Percentiles rank a stretch among this genome's conserved stretches.
These are phyloP conservation scores for Aspergillus flavus DNA, from an alignment of 2,329 filamentous ascomycete genomes.

Conservation along the genomic window DNA sequence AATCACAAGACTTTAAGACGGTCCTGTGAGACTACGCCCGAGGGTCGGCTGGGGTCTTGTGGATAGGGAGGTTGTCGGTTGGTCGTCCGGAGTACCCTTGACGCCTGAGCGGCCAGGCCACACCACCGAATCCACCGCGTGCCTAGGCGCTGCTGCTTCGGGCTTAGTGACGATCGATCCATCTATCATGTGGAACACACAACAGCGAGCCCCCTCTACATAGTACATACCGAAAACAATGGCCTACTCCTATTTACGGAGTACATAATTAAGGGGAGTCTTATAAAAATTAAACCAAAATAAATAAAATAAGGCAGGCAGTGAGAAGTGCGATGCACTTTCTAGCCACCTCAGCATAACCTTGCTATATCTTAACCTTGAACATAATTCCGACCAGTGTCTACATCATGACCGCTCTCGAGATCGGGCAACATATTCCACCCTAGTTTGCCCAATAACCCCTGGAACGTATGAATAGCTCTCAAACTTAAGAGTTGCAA, in stretches of 20 bases:
- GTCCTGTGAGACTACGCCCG: constrained; percentile 8
- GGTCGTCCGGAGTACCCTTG: constrained; percentile 13
- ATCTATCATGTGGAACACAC: constrained; percentile 2
- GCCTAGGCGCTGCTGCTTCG: constrained; percentile 3
- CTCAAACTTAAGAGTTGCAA: not conserved
- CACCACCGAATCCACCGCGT: constrained; percentile 1
- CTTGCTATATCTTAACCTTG: not conserved
- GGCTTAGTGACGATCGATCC: constrained; percentile 9
- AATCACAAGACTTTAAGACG: constrained; percentile 17
- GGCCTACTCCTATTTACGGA: not conserved
- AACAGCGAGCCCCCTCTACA: not conserved
- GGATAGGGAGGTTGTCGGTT: constrained; percentile 15
- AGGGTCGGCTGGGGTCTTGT: constrained; percentile 18
- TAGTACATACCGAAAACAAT: not conserved
- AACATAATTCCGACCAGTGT: not conserved
- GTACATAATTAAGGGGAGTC: not conserved
- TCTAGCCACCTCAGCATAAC: not conserved
- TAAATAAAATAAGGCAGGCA: not conserved
- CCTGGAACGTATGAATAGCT: not conserved
- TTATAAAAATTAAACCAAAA: not conserved
- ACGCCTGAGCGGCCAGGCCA: constrained; percentile 22
- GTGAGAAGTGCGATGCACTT: no score
- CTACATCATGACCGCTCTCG: not conserved
- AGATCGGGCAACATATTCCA: not conserved
- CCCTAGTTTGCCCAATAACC: not conserved